phyloP scores from a whole-genome alignment of 768 basidiomycete genomes.

The Suillus discolor region DNA sequence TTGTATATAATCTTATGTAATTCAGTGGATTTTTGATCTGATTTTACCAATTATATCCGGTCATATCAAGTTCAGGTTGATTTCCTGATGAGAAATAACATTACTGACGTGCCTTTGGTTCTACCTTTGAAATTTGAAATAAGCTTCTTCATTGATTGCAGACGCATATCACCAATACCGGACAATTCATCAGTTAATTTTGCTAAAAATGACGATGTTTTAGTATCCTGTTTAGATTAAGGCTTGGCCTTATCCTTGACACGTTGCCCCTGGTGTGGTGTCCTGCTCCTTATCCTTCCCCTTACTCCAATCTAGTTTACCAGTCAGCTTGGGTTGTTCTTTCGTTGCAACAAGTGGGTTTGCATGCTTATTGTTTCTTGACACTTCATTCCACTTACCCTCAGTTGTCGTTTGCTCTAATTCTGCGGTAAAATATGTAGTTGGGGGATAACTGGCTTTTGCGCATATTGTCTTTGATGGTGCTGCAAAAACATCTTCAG shows the following conservation, averaged over 20 bases:
- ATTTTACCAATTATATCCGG: neutral
- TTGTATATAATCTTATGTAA: neutral
- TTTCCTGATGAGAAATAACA: neutral
- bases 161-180: neutral
- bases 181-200: neutral
- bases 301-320: constrained; percentile 66
- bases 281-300: constrained; percentile 47
- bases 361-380: constrained; percentile 25
- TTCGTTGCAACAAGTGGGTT: constrained; percentile 20
- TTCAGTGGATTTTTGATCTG: neutral
- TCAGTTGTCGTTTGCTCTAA: constrained; percentile 18
- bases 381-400: constrained; percentile 29
- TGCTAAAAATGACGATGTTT: neutral
- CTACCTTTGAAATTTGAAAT: constrained; percentile 2
- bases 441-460: constrained; percentile 15
- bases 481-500: constrained; percentile 20
- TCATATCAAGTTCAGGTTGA: neutral
- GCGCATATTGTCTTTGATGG: constrained; percentile 44
- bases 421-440: constrained; percentile 7
- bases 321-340: constrained; percentile 39
- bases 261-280: neutral
- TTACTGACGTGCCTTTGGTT: constrained; percentile 7
- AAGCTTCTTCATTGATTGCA: neutral
- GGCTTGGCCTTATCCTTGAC: neutral
- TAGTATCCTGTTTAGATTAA: neutral